These are phyloP conservation scores for Lentinula sp. DNA, from an alignment of 768 basidiomycete species.

Conservation along the genomic window DNA sequence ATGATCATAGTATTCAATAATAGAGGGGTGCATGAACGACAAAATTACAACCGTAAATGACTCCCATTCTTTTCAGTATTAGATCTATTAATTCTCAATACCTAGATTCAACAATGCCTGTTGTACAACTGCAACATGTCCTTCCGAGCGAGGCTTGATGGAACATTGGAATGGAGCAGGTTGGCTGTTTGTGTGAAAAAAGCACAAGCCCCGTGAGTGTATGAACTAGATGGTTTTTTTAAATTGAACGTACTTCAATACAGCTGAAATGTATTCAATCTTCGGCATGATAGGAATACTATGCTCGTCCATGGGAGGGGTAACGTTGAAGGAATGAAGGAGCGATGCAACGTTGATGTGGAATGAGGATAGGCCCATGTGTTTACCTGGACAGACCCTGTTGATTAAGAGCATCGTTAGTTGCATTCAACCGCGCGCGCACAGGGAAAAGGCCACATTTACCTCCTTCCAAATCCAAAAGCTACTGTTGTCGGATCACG, in stretches of 20 bases:
- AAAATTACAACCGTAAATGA: too few relatives aligned
- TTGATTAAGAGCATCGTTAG: background rate
- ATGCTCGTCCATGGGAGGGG: slow-evolving; percentile 17
- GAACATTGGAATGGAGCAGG: slow-evolving; percentile 21
- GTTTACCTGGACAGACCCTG: slow-evolving; percentile 24
- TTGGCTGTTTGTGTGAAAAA: background rate
- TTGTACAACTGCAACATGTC: slow-evolving; percentile 15
- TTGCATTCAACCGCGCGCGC: too few relatives aligned
- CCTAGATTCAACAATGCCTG: background rate
- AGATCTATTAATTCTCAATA: too few relatives aligned
- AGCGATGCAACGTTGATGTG: slow-evolving; percentile 24
- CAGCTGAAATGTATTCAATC: slow-evolving; percentile 14
- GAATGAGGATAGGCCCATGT: slow-evolving; percentile 20
- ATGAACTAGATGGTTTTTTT: too few relatives aligned
- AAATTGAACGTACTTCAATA: background rate
- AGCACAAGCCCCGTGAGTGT: background rate
- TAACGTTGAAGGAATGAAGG: slow-evolving; percentile 24
- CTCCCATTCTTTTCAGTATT: too few relatives aligned
- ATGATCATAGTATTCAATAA: too few relatives aligned
- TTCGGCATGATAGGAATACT: slow-evolving; percentile 22
- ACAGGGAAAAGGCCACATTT: background rate
- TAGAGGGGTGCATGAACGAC: too few relatives aligned
- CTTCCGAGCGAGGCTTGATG: slow-evolving; percentile 22
- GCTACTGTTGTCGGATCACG: background rate
- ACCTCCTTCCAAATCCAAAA: background rate